These are phyloP conservation scores for Emericellopsis cladophorae DNA, from an alignment of 2,329 filamentous ascomycete species.

Conservation along the genomic window DNA sequence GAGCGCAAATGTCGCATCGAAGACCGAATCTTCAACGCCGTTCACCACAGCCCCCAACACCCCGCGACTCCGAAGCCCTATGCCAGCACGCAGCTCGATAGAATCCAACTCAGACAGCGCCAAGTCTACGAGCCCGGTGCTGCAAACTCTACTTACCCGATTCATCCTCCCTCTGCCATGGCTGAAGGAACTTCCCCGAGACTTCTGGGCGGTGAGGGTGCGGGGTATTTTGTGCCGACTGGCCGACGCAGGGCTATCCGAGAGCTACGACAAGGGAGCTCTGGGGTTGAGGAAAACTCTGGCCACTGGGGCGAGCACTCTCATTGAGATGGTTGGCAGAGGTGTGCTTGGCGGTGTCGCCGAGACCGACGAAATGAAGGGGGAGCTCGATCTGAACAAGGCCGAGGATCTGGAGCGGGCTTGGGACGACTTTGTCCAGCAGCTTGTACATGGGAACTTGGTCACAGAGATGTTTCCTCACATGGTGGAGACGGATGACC, in stretches of 20 bases:
- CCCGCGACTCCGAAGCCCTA: constrained; percentile 13
- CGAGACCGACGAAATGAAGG: constrained; percentile 5
- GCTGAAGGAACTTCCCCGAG: constrained; percentile 44
- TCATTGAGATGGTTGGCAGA: constrained; percentile 57
- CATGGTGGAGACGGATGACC: constrained; percentile 43
- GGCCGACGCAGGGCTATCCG: constrained; percentile 57
- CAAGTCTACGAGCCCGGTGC: constrained; percentile 44
- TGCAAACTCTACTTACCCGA: constrained; percentile 55
- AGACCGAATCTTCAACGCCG: constrained; percentile 11
- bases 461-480: constrained; percentile 53
- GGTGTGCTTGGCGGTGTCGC: constrained; percentile 48
- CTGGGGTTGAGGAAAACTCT: constrained; percentile 64
- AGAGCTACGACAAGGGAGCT: constrained; percentile 70
- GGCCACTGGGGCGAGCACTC: constrained; percentile 55
- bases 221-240: constrained; percentile 48
- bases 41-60: constrained; percentile 11
- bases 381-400: constrained; percentile 42
- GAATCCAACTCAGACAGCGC: constrained; percentile 11
- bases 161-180: constrained; percentile 56
- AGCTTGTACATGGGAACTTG: constrained; percentile 54
- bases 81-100: constrained; percentile 7
- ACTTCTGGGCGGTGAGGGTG: constrained; percentile 54
- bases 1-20: constrained; percentile 6
- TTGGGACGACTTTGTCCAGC: constrained; percentile 55
- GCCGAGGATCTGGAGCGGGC: constrained; percentile 48